Conservation (phyloP, 495 filamentous ascomycete species). For the Penicilliopsis zonata region DNA sequence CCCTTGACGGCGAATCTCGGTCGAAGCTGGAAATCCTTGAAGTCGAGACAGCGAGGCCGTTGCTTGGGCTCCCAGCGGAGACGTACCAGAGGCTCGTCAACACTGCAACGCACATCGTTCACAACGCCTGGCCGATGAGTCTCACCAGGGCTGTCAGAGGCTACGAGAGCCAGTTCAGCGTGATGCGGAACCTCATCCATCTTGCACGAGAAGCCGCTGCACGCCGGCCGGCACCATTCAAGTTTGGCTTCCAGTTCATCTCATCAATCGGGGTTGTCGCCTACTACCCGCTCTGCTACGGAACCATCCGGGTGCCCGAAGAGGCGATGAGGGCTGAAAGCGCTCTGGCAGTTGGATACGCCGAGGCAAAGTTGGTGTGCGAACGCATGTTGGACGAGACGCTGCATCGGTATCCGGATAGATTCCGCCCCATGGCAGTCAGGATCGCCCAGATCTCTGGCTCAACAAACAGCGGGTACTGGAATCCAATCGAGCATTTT, state of each 20-base stretch:
- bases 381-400: constrained; percentile 39
- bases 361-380: constrained; percentile 38
- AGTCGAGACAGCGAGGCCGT: constrained; percentile 29
- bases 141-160: constrained; percentile 24
- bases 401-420: constrained; percentile 26
- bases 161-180: constrained; percentile 38
- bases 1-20: constrained; percentile 8
- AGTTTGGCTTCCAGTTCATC: constrained; percentile 37
- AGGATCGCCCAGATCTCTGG: constrained; percentile 40
- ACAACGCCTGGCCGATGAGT: constrained; percentile 50
- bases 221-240: constrained; percentile 7
- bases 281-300: constrained; percentile 19
- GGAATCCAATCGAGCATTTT: constrained; percentile 40
- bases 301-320: constrained; percentile 17
- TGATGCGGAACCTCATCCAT: constrained; percentile 34
- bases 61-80: constrained; percentile 28
- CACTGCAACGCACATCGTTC: constrained; percentile 41
- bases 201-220: constrained; percentile 24
- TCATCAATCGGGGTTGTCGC: constrained; percentile 43
- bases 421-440: constrained; percentile 30
- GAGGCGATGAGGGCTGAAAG: constrained; percentile 13
- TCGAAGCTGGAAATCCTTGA: constrained; percentile 33
- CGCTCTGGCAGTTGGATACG: constrained; percentile 34
- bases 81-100: constrained; percentile 26
- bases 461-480: constrained; percentile 34